Base-by-base conservation (phyloP, 2,329 filamentous ascomycete genomes). In the Plectosphaerella cucumerina region DNA sequence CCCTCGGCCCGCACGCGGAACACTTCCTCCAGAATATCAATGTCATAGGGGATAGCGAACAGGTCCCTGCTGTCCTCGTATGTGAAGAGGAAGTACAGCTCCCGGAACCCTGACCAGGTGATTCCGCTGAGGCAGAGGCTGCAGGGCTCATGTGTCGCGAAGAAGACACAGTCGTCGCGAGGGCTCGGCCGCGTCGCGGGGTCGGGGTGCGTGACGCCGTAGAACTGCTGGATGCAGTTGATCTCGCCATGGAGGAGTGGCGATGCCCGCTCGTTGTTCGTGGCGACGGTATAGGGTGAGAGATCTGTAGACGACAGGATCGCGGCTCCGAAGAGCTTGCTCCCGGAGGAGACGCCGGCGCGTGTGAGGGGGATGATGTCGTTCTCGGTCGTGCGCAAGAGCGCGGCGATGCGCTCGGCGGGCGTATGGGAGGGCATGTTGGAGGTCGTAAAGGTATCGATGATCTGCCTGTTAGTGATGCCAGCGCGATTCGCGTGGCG, bases 191-290 rank as follows among this genome's bases (percentile, higher is more conserved):
- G 69, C 11, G 65, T 58, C 34, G 61, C 52, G 3, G 72, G 58
- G 44, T 63, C 55, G 12, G 69, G 61, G 53, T 66, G 65, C 18
- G 59, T 59, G 1, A 60, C 60, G 0, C 70, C 69, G 64, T 80
- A 82, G 67, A 82, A 82, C 31, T 74, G 65, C 58, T 81, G 78
- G 63, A 83, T 81, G 68, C 79, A 82, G 62, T 81, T 79, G 62
- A 82, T 80, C 57, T 83, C 80, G 53, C 79, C 80, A 61, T 82
- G 80, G 9, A 82, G 69, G 4, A 82, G 69, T 2, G 80, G 80
- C 5, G 79, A 82, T 1, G 61, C 62, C 11, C 70, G 70, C 61
- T 82, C 79, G 62, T 82, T 75, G 67, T 83, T 83, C 44, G 77
- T 82, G 10, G 78, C 71, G 6, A 78, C 72, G 0, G 75, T 78